These are phyloP conservation scores for Juncus inflexus DNA, from an alignment of 176 grass and related monocot species.

Conservation along the genomic window DNA sequence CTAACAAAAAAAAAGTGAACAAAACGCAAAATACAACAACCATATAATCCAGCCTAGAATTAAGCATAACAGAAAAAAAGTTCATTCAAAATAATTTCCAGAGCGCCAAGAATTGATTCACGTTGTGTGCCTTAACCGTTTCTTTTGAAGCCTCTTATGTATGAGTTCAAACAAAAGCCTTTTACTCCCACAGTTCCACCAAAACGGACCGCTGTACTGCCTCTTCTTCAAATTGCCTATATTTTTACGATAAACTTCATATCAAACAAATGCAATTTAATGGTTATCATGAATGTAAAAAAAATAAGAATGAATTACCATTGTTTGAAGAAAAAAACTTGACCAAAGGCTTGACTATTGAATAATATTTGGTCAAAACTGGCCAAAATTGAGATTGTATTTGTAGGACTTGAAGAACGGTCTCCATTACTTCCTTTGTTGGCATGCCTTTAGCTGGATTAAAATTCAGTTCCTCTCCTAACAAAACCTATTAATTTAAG, in stretches of 20 bases:
- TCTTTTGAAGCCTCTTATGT: constrained; percentile 31
- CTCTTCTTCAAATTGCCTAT: constrained; percentile 47
- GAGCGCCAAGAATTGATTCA: constrained; percentile 9
- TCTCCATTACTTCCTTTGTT: constrained; percentile 56
- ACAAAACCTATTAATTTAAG: constrained; percentile 43
- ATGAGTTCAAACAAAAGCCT: constrained; percentile 64
- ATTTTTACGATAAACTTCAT: constrained; percentile 29
- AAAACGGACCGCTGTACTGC: constrained; percentile 51
- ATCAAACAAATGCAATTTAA: constrained; percentile 26
- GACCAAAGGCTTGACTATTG: constrained; percentile 47
- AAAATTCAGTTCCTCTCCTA: constrained; percentile 43
- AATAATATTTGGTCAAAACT: constrained; percentile 49
- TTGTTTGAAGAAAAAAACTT: constrained; percentile 44
- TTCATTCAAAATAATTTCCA: not conserved
- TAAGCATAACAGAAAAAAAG: not conserved
- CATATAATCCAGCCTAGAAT: too few relatives aligned
- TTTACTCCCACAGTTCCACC: constrained; percentile 97
- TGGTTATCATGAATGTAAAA: not conserved
- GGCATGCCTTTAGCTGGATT: constrained; percentile 32
- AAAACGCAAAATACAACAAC: too few relatives aligned
- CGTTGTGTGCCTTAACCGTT: constrained; percentile 30
- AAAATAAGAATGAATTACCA: constrained; percentile 43
- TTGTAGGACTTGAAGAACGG: constrained; percentile 62
- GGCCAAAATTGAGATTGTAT: constrained; percentile 80
- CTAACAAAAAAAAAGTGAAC: too few relatives aligned